A percentile compares a stretch with the other conserved stretches of the same genome.
Evolutionary conservation across 805 yeast genomes (phyloP).

Genomic region (Kodamaea leandrae): DNA sequence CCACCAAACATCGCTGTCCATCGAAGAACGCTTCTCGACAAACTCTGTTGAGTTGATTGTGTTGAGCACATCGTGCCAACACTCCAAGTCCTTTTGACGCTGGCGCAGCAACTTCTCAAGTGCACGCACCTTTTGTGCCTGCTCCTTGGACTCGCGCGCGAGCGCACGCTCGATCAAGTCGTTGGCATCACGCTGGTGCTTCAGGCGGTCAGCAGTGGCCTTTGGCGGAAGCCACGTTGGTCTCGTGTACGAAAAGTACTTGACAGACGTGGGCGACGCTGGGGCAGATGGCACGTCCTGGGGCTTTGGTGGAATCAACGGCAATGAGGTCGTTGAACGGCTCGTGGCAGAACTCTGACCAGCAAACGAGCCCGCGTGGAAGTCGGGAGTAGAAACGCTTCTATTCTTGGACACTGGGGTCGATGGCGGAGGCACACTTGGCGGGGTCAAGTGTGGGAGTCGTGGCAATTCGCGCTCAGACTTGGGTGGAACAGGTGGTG

Average conservation of each 20-base stretch:
- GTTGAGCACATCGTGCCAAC: constrained; percentile 19
- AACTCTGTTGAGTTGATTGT: constrained; percentile 10
- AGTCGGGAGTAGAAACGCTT: constrained; percentile 8
- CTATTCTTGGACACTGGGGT: neutral
- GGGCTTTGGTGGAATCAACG: neutral
- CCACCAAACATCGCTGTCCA: constrained; percentile 20
- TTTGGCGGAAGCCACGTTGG: constrained; percentile 71
- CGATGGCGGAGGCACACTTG: neutral
- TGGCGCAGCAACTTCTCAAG: constrained; percentile 33
- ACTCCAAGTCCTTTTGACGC: constrained; percentile 32
- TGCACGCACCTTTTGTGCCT: constrained; percentile 26
- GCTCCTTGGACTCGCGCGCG: constrained; percentile 33
- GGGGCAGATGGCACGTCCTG: neutral
- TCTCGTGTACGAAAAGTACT: constrained; percentile 48
- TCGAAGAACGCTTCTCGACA: constrained; percentile 8
- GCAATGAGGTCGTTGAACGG: neutral
- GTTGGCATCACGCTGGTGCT: constrained; percentile 55
- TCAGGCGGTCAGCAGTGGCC: constrained; percentile 46
- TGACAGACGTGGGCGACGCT: constrained; percentile 6
- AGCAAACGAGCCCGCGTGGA: neutral
- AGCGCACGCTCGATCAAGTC: constrained; percentile 42
- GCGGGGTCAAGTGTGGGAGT: neutral
- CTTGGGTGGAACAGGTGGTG: constrained; percentile 7
- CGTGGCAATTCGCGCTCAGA: constrained; percentile 1
- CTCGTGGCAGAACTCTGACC: neutral